These are phyloP conservation scores for Quercus rubra DNA, from an alignment of 306 rosid species.

Conservation along the genomic window DNA sequence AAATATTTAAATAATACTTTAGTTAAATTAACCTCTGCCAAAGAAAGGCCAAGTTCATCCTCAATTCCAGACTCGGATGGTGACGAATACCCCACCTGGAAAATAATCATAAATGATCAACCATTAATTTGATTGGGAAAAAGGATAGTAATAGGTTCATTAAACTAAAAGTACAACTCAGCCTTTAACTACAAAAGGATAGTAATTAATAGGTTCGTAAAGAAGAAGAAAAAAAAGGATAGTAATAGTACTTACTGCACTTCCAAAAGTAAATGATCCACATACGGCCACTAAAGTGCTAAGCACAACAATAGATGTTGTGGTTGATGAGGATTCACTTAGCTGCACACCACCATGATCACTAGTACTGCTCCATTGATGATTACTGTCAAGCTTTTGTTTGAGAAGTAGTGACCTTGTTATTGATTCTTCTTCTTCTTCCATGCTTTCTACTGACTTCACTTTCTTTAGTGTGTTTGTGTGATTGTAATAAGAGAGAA, in stretches of 20 bases:
- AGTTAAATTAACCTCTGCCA: too few species aligned
- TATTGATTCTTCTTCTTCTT: conserved; percentile 25
- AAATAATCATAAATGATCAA: too few species aligned
- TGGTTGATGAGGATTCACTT: conserved; percentile 14
- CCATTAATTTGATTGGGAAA: too few species aligned
- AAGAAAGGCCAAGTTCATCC: too few species aligned
- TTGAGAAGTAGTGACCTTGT: background rate
- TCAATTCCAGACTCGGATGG: too few species aligned
- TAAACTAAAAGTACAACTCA: too few species aligned
- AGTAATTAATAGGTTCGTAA: too few species aligned
- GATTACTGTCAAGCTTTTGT: background rate
- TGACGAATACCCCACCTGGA: too few species aligned
- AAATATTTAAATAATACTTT: too few species aligned
- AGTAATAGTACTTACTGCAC: conserved; percentile 8
- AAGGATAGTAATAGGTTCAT: too few species aligned
- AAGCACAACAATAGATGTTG: conserved; percentile 4
- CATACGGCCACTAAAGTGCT: conserved; percentile 23
- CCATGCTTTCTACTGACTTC: conserved; percentile 5
- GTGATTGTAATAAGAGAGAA: background rate
- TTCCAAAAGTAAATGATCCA: conserved; percentile 21
- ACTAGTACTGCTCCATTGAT: too few species aligned
- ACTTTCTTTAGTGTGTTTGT: background rate
- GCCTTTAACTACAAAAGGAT: too few species aligned
- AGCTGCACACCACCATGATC: background rate
- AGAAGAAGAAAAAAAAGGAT: background rate